These are phyloP conservation scores for Xylaria flabelliformis DNA, from an alignment of 495 filamentous ascomycete genomes.

Conservation along the genomic window DNA sequence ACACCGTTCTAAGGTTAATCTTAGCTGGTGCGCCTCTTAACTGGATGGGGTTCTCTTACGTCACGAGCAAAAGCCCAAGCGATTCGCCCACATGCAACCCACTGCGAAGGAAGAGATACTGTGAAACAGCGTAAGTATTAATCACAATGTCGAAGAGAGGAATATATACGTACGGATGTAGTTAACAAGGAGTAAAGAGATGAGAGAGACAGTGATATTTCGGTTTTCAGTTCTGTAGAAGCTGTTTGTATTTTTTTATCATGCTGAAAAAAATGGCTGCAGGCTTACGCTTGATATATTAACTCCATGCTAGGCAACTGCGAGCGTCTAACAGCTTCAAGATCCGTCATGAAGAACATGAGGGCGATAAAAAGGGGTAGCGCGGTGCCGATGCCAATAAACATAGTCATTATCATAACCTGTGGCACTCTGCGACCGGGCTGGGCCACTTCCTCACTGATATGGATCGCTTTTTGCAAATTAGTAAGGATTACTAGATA, in stretches of 20 bases:
- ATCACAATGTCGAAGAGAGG: not conserved
- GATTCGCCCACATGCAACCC: conserved; percentile 39
- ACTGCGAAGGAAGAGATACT: conserved; percentile 1
- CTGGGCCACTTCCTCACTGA: conserved; percentile 37
- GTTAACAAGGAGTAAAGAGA: not conserved
- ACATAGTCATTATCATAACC: conserved; percentile 46
- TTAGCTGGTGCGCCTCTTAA: no score
- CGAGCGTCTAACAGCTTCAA: conserved; percentile 38
- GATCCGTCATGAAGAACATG: conserved; percentile 43
- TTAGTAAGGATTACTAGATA: not conserved
- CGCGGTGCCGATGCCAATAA: conserved; percentile 44
- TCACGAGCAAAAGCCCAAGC: conserved; percentile 51
- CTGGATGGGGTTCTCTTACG: conserved; percentile 38
- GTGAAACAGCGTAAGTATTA: not conserved
- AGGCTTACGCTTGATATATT: conserved; percentile 6
- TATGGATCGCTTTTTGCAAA: conserved; percentile 13
- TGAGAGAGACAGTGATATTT: not conserved
- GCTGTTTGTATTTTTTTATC: not conserved
- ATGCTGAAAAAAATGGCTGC: no score
- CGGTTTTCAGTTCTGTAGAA: not conserved
- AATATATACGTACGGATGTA: not conserved
- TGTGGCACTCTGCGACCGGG: conserved; percentile 43
- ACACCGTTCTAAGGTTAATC: not conserved
- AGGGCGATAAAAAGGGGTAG: conserved; percentile 44
- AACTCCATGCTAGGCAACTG: not conserved